Base-by-base conservation (phyloP, 2,329 filamentous ascomycete species). In the Paraphoma sp. region DNA sequence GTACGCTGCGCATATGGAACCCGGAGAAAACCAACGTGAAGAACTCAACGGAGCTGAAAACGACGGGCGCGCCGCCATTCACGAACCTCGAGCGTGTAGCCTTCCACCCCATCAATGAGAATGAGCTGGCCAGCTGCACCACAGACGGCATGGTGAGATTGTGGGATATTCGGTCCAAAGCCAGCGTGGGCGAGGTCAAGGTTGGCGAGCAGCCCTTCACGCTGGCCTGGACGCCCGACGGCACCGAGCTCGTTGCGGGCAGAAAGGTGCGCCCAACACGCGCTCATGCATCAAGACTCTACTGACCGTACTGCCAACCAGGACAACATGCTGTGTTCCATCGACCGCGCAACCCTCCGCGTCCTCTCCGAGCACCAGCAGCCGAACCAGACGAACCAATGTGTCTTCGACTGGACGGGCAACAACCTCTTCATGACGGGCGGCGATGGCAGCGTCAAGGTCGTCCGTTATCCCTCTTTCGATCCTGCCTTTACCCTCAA, bases 1-100 rank as follows among this genome's bases (percentile, higher is more conserved):
- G 85, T 64, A 90, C 85, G 8, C 77, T 94, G 51, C 87, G 91
- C 67, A 88, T 93, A 46, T 94, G 91, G 91, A 93, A 93, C 64
- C 89, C 90, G 1, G 91, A 94, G 64, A 88, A 89, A 68, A 84
- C 87, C 2, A 87, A 89, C 64, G 86, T 90, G 38, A 89, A 88
- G 64, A 87, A 89, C 72, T 90, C 89, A 9, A 93, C 90, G 0
- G 90, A 93, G 70, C 83, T 93, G 87, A 89, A 29, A 87, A 91
- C 73, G 70, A 81, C 6, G 83, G 86, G 28, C 76, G 83, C 29
- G 8, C 51, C 64, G 1, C 59, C 58, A 0, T 28, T 56, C 5
- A 69, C 64, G 12, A 53, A 58, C 7, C 87, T 93, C 45, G 90
- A 93, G 71, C 89, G 89, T 70, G 87, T 94, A 1, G 88, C 88